Evolutionary conservation across 2,329 filamentous ascomycete genomes (phyloP).

Genomic region (Diaporthe eres): DNA sequence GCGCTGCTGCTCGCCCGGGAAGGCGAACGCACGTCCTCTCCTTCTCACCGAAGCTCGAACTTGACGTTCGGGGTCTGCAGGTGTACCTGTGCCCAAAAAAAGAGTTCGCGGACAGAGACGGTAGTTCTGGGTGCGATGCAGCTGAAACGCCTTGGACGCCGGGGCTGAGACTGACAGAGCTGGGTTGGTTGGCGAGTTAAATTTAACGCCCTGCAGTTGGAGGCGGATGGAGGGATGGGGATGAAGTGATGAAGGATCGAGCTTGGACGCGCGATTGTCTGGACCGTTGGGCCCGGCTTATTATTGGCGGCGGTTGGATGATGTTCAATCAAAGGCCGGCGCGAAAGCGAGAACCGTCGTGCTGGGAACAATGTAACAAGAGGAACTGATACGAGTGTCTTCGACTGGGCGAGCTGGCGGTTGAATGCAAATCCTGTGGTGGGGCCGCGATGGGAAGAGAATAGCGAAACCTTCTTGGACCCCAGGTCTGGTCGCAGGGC

Average conservation of each 20-base stretch:
- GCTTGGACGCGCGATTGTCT: constrained; percentile 23
- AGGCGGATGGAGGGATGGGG: constrained; percentile 27
- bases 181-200: constrained; percentile 32
- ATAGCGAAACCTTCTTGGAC: constrained; percentile 15
- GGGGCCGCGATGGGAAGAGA: constrained; percentile 10
- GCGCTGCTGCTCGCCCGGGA: background rate
- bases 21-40: background rate
- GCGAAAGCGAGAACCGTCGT: constrained; percentile 35
- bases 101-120: constrained; percentile 26
- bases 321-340: constrained; percentile 27
- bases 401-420: background rate
- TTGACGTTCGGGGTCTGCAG: constrained; percentile 1
- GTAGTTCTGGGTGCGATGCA: constrained; percentile 6
- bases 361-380: constrained; percentile 19
- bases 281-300: constrained; percentile 15
- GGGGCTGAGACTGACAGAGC: constrained; percentile 30
- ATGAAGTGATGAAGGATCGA: constrained; percentile 21
- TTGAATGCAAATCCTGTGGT: background rate
- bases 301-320: constrained; percentile 29
- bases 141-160: constrained; percentile 27
- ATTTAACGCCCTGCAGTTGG: constrained; percentile 29
- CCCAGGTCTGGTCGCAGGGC: constrained; percentile 26
- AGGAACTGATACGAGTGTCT: background rate
- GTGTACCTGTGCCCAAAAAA: constrained; percentile 12
- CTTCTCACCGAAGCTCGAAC: background rate